Evolutionary conservation across 1,139 yeast species (phyloP).

Genomic region (Pneumocystis murina): DNA sequence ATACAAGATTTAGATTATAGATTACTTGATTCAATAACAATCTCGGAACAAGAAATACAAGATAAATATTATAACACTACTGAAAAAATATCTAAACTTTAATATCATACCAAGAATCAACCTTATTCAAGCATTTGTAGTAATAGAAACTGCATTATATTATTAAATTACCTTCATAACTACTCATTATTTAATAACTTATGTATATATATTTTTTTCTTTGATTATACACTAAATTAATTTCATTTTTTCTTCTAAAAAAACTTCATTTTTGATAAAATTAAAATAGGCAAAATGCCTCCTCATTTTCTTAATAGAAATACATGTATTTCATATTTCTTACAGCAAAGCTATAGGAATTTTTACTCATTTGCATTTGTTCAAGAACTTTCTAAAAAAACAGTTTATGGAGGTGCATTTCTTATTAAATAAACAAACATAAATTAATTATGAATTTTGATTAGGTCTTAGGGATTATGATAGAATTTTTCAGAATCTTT

Average conservation of each 20-base stretch:
- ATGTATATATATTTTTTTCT: background rate
- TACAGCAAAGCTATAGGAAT: background rate
- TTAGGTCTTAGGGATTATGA: slow-evolving; percentile 47
- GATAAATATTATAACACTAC: background rate
- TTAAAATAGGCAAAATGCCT: background rate
- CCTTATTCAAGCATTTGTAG: background rate
- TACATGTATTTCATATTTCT: background rate
- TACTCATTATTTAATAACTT: too few relatives aligned
- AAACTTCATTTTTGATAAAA: background rate
- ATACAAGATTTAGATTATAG: background rate
- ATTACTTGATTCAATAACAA: background rate
- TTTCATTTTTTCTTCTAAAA: background rate
- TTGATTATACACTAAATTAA: background rate
- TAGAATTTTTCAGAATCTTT: slow-evolving; percentile 71
- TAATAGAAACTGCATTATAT: background rate
- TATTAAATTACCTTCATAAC: background rate
- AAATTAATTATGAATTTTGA: background rate
- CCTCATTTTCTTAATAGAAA: background rate
- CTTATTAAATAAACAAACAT: background rate
- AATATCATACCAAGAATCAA: background rate
- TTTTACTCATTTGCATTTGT: background rate
- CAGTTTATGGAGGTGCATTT: background rate
- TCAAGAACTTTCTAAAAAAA: background rate
- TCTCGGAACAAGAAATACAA: background rate
- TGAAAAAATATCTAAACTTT: background rate